Evolutionary conservation across 1,139 yeast species (phyloP), one percentile per base, ranked within the genome.

Genomic region (Lodderomyces metapsilosis): DNA sequence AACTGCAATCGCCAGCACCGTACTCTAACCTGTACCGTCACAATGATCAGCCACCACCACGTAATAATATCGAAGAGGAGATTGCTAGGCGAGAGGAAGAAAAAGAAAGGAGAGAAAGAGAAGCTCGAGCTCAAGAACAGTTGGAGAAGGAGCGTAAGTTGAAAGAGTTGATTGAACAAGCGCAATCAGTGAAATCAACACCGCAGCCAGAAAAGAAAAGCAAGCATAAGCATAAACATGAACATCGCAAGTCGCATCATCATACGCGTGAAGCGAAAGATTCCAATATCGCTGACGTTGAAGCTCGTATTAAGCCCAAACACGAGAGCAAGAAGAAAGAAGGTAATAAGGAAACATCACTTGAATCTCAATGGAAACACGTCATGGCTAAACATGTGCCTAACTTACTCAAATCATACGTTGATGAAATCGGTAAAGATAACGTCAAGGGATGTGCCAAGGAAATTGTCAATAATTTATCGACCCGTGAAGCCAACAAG

Each of bases 311-410:
- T 15, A 15, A 28, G 12, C 32, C n/a, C 11, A 28, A 13, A 3
- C 32, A 28, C 18, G 15, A 15, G 18, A 28, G 12, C 3, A 28
- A 28, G 18, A 18, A 28, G 12, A 37, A 37, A 18, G 40, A 37
- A 15, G 11, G 8, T 4, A 11, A 10, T 7, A 37, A 37, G 12
- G 40, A 37, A 15, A 12, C 11, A 11, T 31, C 40, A 9, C 12
- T 53, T 10, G 78, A 71, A 43, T 61, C 66, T 45, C 68, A 68
- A 51, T 86, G 91, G 89, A 72, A 74, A 16, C 70, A 64, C 38
- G 61, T 75, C 24, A 80, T 92, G 59, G 98, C 97, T 2, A 65
- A 74, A 20, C 73, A 79, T 53, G 85, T 92, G 15, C 97, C 98
- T 3, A 89, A 89, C 54, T 63, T 85, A 52, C 71, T 91, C 40